Percentiles rank a stretch among this genome's conserved stretches.
phyloP scores from a whole-genome alignment of 179 eudicot species.

The Silene coronaria region DNA sequence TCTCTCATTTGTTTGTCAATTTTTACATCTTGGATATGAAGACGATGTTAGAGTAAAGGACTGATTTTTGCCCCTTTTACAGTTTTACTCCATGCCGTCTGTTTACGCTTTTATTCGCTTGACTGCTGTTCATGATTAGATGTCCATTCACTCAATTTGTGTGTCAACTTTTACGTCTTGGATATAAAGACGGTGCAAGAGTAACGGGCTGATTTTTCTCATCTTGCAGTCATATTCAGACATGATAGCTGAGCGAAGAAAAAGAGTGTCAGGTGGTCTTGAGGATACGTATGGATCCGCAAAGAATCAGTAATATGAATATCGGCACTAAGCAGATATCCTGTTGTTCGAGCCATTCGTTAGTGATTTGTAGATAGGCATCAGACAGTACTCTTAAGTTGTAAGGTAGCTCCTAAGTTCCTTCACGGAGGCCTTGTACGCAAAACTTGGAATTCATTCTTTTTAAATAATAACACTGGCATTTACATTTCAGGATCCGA shows the following conservation, averaged over 20 bases:
- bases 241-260: slow-evolving; percentile 83
- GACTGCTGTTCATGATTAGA: too few relatives aligned
- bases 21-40: too few relatives aligned
- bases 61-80: too few relatives aligned
- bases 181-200: background rate
- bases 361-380: slow-evolving; percentile 1
- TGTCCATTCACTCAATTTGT: background rate
- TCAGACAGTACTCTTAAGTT: background rate
- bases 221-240: slow-evolving; percentile 56
- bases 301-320: slow-evolving; percentile 32
- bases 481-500: background rate
- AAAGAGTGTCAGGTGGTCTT: slow-evolving; percentile 54
- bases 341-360: background rate
- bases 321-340: background rate
- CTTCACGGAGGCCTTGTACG: background rate
- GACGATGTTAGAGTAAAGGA: too few relatives aligned
- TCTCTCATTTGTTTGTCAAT: too few relatives aligned
- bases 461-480: background rate
- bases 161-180: background rate
- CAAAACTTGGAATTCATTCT: background rate
- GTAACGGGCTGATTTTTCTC: background rate
- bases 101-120: too few relatives aligned
- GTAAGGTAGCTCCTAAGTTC: background rate
- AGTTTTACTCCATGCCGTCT: too few relatives aligned
- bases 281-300: slow-evolving; percentile 78